Evolutionary conservation across 2,329 filamentous ascomycete species (phyloP), one percentile per base, ranked within the genome.

Genomic region (Neonectria sp.): DNA sequence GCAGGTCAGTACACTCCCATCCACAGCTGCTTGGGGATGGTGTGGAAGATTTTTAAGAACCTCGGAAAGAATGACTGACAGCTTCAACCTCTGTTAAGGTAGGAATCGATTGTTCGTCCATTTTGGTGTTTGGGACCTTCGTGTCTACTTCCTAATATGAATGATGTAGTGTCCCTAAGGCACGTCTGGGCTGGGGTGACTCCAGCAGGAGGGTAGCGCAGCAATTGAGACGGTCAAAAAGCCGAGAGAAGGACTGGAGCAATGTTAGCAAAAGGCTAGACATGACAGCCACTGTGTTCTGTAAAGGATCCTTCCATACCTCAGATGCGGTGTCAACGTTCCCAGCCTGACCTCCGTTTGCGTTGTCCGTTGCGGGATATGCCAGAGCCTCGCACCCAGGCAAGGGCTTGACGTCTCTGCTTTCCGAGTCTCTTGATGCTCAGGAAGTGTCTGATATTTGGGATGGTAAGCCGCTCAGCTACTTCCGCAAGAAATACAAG

Each of bases 51-150:
- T 35, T 46, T n/a, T 35, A 53, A 55, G 56, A 40, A 15, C 4
- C 8, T 7, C 13, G 9, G 17, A 21, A 25, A 8, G n/a, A 15
- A 6, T n/a, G 15, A 60, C 70, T 68, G 29, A 75, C 73, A 5
- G 62, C 57, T 65, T 75, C 73, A 27, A 75, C 65, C 53, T 75
- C 63, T 1, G 68, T 49, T 40, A 72, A 62, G 11, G 62, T 69
- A 2, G 73, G 71, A 21, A 72, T 48, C n/a, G 64, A 35, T 15
- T 60, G 67, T 49, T 70, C 66, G 9, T 61, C 65, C 73, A 74
- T 74, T 21, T 15, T 68, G 13, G 21, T 15, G 17, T 27, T n/a
- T 55, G 29, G 24, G 17, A 24, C 6, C 27, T 17, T 29, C 21
- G 17, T 6, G 8, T 13, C 33, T 21, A 13, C 11, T 21, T 51